Base-by-base conservation (phyloP, 2,329 filamentous ascomycete species). In the Aspergillus oerlinghausenensis region DNA sequence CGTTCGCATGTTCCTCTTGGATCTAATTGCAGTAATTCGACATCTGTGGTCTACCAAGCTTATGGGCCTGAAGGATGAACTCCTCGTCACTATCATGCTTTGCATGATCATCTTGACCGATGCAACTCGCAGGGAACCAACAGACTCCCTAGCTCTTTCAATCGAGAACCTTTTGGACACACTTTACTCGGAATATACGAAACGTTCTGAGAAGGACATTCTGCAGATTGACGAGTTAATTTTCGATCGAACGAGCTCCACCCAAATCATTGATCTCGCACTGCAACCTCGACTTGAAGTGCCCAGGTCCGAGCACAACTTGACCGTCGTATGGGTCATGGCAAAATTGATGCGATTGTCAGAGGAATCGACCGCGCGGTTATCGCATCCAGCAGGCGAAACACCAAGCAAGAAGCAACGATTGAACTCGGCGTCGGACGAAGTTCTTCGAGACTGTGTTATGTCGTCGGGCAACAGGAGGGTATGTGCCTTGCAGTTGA, bases 101-200 rank as follows among this genome's bases (percentile, higher is more conserved):
- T 84, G 88, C 61, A 76, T 89, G 49, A 80, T 89, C 61, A 76
- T 83, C 56, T 67, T 89, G 32, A 70, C 81, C 26, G 77, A 82
- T 52, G 69, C 68, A 59, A 43, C 62, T 55, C 61, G 62, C 52
- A 63, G 72, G 69, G 58, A 63, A 75, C 62, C 71, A 66, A 55
- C 69, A 65, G 54, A 72, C 80, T 55, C 70, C 73, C 28, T 77
- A 67, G 48, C 72, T 19, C 65, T 63, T 11, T 81, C 62, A 54
- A 62, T 96, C 5, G 84, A 88, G 60, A 82, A 83, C n/a, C 73
- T 97, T 1, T 70, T 86, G 35, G 87, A 92, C 48, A 79, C 82
- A 3, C 74, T 99, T n/a, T 88, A 87, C 77, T 76, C 77, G 8
- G 93, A 97, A 66, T 97, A 97, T 72, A 80, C 84, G 3, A 86